Conservation (phyloP, 148 eudicot genomes). For the Polygonum maritimum region DNA sequence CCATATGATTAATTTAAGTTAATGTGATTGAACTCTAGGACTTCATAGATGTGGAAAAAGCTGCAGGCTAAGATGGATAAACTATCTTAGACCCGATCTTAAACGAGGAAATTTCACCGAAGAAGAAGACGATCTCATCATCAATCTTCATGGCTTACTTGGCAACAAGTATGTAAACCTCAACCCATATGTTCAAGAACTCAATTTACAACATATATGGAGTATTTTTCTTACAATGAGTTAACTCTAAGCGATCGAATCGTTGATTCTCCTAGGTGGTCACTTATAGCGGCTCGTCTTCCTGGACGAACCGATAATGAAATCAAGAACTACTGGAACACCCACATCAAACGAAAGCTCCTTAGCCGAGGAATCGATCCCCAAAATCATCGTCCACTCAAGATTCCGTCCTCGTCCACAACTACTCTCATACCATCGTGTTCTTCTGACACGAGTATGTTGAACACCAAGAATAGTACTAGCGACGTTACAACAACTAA, state of each 20-base stretch:
- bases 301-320: conserved; percentile 27
- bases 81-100: conserved; percentile 31
- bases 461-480: neutral
- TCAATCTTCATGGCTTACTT: conserved; percentile 23
- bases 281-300: conserved; percentile 21
- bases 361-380: neutral
- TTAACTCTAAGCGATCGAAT: neutral
- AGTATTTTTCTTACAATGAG: too few species aligned
- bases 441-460: neutral
- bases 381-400: neutral
- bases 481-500: neutral
- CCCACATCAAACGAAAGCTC: conserved; percentile 16
- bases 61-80: conserved; percentile 32
- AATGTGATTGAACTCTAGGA: conserved; percentile 9
- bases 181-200: neutral
- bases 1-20: neutral
- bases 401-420: neutral
- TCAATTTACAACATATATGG: too few species aligned
- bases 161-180: conserved; percentile 19
- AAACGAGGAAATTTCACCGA: conserved; percentile 30
- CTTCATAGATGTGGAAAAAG: conserved; percentile 30
- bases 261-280: conserved; percentile 16
- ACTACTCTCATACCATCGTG: neutral
- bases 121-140: conserved; percentile 31
- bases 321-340: conserved; percentile 26